Evolutionary conservation across 1,284 basidiomycete genomes (phyloP), one percentile per base, ranked within the genome.

Genomic region (Phlebopus sp.): DNA sequence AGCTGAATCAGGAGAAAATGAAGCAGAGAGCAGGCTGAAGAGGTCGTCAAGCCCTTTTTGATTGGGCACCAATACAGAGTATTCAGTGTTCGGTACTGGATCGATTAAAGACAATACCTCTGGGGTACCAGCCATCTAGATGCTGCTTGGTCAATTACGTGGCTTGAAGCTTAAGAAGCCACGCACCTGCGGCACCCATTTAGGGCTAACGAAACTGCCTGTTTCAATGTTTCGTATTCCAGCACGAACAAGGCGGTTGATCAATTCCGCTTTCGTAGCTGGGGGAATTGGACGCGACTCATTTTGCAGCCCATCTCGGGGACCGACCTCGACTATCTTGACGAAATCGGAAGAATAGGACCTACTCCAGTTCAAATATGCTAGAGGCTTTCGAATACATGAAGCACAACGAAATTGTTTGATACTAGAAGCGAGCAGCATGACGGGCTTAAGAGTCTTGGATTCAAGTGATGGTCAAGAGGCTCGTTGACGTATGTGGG

Each of bases 221-320:
- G 85, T 82, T 69, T 98, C 95, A 54, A 98, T 86, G 46, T 75
- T 81, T 46, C 72, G 74, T 53, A 86, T 67, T 0, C 95, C 95
- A 2, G 89, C 83, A 8, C 70, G 63, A 5, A 79, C 81, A 4
- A 97, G 80, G 11, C 84, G 71, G 51, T 89, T 79, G 52, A 98
- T 85, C 40, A 98, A 78, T 56, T 90, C 86, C 36, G 86, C 80
- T 68, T 96, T 97, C 54, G 87, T 72, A 10, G 80, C 75, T 0
- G 84, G 82, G 4, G 90, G 78, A 3, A 96, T 84, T 7, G 84
- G 71, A 0, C 76, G 75, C 55, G 86, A 84, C 62, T 97, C 90
- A 63, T 97, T 97, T 72, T 97, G 95, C 13, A 98, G 74, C 0
- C 95, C 95, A 68, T 97, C 95, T 18, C 95, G 76, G 1, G 94